Percentiles rank a stretch among this genome's conserved stretches.
Evolutionary conservation across 2,329 filamentous ascomycete genomes (phyloP).

Genomic region (Cladosporium sp.): DNA sequence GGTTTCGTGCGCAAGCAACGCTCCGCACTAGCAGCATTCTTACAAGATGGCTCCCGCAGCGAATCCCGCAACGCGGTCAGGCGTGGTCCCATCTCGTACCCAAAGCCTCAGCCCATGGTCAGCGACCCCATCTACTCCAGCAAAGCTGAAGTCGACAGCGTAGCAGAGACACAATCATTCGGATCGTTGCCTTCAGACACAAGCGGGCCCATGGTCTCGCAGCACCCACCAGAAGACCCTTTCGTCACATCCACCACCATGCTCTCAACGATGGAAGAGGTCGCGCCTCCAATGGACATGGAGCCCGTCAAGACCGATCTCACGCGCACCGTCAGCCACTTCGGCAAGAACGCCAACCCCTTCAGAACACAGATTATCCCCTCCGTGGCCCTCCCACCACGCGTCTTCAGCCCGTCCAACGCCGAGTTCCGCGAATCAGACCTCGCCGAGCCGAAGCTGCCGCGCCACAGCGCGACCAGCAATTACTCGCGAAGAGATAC

Average conservation of each 20-base stretch:
- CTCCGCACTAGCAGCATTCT: slow-evolving; percentile 23
- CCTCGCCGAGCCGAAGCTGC: neutral
- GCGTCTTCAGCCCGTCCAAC: slow-evolving; percentile 10
- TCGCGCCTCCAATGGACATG: neutral
- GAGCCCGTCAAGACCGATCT: slow-evolving; percentile 1
- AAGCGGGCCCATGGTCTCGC: slow-evolving; percentile 25
- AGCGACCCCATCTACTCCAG: slow-evolving; percentile 29
- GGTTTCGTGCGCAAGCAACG: slow-evolving; percentile 29
- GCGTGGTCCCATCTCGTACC: slow-evolving; percentile 14
- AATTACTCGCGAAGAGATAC: slow-evolving; percentile 10
- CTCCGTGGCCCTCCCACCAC: slow-evolving; percentile 8
- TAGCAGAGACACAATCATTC: slow-evolving; percentile 26
- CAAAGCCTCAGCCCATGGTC: slow-evolving; percentile 21
- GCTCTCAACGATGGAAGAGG: slow-evolving; percentile 16
- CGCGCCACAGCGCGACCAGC: slow-evolving; percentile 4
- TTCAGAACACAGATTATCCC: slow-evolving; percentile 15
- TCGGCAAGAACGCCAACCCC: slow-evolving; percentile 17
- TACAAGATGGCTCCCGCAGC: slow-evolving; percentile 15
- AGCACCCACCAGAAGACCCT: slow-evolving; percentile 32
- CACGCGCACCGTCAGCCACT: slow-evolving; percentile 8
- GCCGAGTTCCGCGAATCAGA: neutral
- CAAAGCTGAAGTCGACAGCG: slow-evolving; percentile 25
- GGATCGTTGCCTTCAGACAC: slow-evolving; percentile 26
- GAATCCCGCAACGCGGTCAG: slow-evolving; percentile 8
- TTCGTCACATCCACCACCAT: slow-evolving; percentile 5